Evolutionary conservation across 495 filamentous ascomycete genomes (phyloP).

Genomic region (Penicillium crystallinum): DNA sequence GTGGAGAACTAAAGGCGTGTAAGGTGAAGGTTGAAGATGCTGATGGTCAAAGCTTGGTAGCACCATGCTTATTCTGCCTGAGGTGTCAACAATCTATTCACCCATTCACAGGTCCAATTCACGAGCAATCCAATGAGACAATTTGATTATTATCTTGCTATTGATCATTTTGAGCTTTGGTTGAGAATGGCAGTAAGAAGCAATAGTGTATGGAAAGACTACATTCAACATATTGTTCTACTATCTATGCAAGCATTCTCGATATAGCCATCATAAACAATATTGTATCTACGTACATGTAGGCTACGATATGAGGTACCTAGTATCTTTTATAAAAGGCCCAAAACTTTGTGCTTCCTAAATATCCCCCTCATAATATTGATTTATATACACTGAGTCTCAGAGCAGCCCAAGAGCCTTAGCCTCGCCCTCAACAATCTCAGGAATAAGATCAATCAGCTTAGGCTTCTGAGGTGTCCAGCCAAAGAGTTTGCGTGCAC

Average conservation of each 20-base stretch:
- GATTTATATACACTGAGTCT: slow-evolving; percentile 12
- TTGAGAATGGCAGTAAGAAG: too few relatives aligned
- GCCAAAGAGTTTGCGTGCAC: slow-evolving; percentile 60
- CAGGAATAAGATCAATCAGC: slow-evolving; percentile 52
- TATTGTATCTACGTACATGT: too few relatives aligned
- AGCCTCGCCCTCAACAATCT: slow-evolving; percentile 50
- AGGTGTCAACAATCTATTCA: slow-evolving; percentile 9
- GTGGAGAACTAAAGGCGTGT: slow-evolving; percentile 4
- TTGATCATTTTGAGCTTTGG: too few relatives aligned
- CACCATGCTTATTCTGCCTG: slow-evolving; percentile 14
- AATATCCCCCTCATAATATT: too few relatives aligned
- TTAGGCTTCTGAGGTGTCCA: slow-evolving; percentile 55
- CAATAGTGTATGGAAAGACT: too few relatives aligned
- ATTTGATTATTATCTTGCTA: background rate
- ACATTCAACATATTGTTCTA: too few relatives aligned
- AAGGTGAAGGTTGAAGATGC: slow-evolving; percentile 17
- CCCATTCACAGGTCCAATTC: background rate
- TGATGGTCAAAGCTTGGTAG: slow-evolving; percentile 20
- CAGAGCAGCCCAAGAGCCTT: slow-evolving; percentile 55
- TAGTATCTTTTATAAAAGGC: too few relatives aligned
- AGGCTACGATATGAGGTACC: too few relatives aligned
- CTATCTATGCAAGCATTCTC: too few relatives aligned
- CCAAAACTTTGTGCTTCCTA: too few relatives aligned
- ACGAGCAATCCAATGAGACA: too few relatives aligned
- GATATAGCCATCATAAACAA: too few relatives aligned